phyloP scores from a whole-genome alignment of 1,284 basidiomycete genomes.

The Cryptococcus amylolentus region DNA sequence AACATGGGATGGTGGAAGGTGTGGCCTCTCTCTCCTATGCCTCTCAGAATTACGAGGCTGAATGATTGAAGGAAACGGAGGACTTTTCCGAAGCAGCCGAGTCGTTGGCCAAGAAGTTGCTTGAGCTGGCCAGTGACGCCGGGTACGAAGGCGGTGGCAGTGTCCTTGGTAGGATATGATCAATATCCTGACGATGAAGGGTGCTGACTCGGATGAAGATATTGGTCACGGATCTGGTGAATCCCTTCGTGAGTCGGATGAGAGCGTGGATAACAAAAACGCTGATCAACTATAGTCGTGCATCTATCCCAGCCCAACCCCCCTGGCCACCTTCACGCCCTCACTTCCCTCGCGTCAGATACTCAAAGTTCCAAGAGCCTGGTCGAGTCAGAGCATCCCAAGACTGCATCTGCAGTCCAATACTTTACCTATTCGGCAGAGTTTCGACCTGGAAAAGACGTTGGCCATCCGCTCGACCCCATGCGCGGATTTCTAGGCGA shows the following conservation, averaged over 20 bases:
- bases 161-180: slow-evolving; percentile 55
- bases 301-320: slow-evolving; percentile 47
- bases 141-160: slow-evolving; percentile 40
- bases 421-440: slow-evolving; percentile 28
- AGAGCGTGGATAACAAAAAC: background rate
- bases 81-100: slow-evolving; percentile 61
- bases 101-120: slow-evolving; percentile 59
- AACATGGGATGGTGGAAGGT: slow-evolving; percentile 48
- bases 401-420: slow-evolving; percentile 17
- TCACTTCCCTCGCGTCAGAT: slow-evolving; percentile 60
- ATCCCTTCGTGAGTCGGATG: slow-evolving; percentile 55
- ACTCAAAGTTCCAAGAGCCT: slow-evolving; percentile 54
- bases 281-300: slow-evolving; percentile 49
- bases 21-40: slow-evolving; percentile 3
- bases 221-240: slow-evolving; percentile 70
- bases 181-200: background rate
- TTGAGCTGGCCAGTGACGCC: slow-evolving; percentile 52
- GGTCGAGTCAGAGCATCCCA: slow-evolving; percentile 30
- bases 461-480: slow-evolving; percentile 39
- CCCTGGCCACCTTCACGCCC: slow-evolving; percentile 57
- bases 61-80: slow-evolving; percentile 47
- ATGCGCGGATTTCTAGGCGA: slow-evolving; percentile 37
- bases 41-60: background rate
- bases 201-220: slow-evolving; percentile 49
- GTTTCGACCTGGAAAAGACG: slow-evolving; percentile 23